Base-by-base conservation (phyloP, 2,329 filamentous ascomycete genomes). In the Alternaria arbusti region DNA sequence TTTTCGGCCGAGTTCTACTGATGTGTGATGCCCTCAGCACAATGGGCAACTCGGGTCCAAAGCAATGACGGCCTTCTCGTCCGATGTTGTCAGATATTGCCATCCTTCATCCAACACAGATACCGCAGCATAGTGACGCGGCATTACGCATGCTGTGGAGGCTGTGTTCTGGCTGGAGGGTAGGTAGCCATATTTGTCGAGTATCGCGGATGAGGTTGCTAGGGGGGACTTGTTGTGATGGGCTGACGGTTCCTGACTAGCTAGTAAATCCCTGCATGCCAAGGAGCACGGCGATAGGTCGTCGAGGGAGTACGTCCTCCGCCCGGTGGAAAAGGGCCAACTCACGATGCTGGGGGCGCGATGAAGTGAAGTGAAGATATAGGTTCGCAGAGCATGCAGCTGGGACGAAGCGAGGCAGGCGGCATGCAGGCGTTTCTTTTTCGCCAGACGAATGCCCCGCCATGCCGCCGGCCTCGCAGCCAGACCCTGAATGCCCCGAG, bases 191-290 rank as follows among this genome's bases (percentile, higher is more conserved):
- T 32, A 1, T 9, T 25, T 54, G 23, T 23, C 23, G 55, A 23
- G 25, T 12, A 46, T 23, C 23, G 55, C n/a, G 25, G 9, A 46
- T 52, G 47, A 30, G 47, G 55, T 59, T 54, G 47, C 50, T 52
- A 43, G 49, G 49, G 49, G 25, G n/a, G 17, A 36, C 49, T 51
- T 36, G 47, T 22, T 25, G 55, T 12, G 13, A 54, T 49, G 43
- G 44, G 56, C 60, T 54, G 60, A 54, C 59, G 40, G 50, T 59
- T 50, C 49, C 52, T 47, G 60, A 50, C 56, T 50, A 51, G 44
- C 60, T 43, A 32, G 44, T 26, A 46, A 58, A 59, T 50, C 55
- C 56, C 60, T 59, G 60, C 49, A 54, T 54, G 55, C 60, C 60
- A 63, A 59, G 47, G 17, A 6, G 17, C 32, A n/a, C 44, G 17